Evolutionary conservation across 306 rosid species (phyloP), one percentile per base, ranked within the genome.

Genomic region (Cyclanthera cordifolia): DNA sequence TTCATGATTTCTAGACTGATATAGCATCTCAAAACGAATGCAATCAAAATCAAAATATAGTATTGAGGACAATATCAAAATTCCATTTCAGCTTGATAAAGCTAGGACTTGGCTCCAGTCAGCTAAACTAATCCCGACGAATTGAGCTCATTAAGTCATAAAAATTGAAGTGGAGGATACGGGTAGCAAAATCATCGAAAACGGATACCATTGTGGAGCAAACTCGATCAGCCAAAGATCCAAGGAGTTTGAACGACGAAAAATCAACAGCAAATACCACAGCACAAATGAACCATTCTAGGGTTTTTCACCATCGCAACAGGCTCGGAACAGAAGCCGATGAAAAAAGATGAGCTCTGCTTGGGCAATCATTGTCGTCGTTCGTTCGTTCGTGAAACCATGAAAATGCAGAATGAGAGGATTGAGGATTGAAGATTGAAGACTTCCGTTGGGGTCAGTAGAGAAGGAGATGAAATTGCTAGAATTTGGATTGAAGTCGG

Each of bases 201-300:
- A 28, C 4, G 12, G 4, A 50, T 70, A 70, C 74, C 74, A 70
- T 70, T 54, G 17, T 8, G 57, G 25, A 16, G 41, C 17, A 20
- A 41, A 34, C 14, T 70, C 49, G 37, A 70, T 54, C 64, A 70
- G 66, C 66, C 11, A 23, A 37, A 54, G 74, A 70, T 70, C 74
- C 24, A 55, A 70, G 25, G 65, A n/a, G 43, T 15, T 15, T 5
- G 52, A 70, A 53, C 32, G 28, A 70, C 39, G 43, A 34, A 37
- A 39, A 11, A 69, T 69, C 47, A 37, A 39, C 5, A 24, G 53
- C n/a, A 12, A 54, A 70, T 54, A 59, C 25, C 67, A 17, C 39
- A 2, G 34, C 25, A 59, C 67, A 46, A n/a, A 59, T 2, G 6
- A 30, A 30, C 2, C 47, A 2, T 59, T 59, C 21, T 59, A 34